Base-by-base conservation (phyloP, 2,329 filamentous ascomycete genomes). In the Alternaria gansuensis region DNA sequence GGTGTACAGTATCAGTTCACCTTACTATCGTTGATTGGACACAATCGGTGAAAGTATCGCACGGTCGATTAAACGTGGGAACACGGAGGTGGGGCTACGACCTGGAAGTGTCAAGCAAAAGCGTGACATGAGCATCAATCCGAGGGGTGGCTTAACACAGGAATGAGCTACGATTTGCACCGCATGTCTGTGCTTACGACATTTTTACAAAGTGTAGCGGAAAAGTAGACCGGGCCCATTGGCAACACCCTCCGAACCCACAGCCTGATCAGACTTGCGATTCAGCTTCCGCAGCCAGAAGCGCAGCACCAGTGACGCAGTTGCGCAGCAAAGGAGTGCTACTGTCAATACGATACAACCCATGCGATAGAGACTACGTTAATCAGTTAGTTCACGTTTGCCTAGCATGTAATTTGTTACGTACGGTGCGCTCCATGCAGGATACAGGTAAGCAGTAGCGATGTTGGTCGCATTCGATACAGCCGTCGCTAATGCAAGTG, bases 391-490 rank as follows among this genome's bases (percentile, higher is more conserved):
- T 7, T 4, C 1, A 2, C 7, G 11, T 3, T 26, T 10, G 17
- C 4, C 4, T 49, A 24, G 43, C 13, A 24, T 8, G 23, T 8
- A 2, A 4, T 10, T 4, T 26, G 6, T 17, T 9, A 54, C 55
- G 55, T 58, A 65, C 63, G 64, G 65, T 40, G 63, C 65, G 41
- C 51, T 62, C 61, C 62, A 63, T 2, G 59, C 48, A 41, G 65
- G 65, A n/a, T 68, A 68, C 17, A 68, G 36, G 31, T 66, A 68
- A 14, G 67, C 63, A n/a, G 62, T 76, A 34, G 77, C 78, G 5
- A 77, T 76, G 4, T 68, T 73, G 3, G 75, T 76, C 1, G 68
- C 65, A 51, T 77, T 77, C n/a, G 69, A 72, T 7, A 75, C 66
- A n/a, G 70, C 68, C 33, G 76, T 77, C n/a, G 70, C 69, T 13